Evolutionary conservation across 176 grass and related monocot genomes (phyloP).

Genomic region (Oryza punctata): DNA sequence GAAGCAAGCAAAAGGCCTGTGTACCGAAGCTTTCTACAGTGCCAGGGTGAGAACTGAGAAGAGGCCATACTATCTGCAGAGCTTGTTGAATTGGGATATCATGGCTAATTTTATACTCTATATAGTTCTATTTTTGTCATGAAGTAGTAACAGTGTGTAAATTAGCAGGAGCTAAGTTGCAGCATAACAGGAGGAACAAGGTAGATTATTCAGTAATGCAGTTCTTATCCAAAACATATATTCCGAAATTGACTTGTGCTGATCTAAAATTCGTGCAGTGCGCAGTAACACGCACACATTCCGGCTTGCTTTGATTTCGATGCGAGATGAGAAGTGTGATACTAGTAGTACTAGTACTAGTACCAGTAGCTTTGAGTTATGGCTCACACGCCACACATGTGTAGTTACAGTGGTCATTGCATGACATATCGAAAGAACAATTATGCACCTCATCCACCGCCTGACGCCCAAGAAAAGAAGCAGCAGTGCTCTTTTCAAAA

Average conservation of each 20-base stretch:
- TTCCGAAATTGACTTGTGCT: not conserved
- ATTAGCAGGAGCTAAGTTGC: not conserved
- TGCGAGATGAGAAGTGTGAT: not conserved
- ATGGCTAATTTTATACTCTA: too few species aligned
- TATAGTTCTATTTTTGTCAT: not conserved
- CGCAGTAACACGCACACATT: not conserved
- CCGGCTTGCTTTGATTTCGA: not conserved
- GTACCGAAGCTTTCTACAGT: not conserved
- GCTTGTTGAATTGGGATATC: too few species aligned
- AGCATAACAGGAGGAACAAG: not conserved
- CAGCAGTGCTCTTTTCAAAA: slow-evolving; percentile 21
- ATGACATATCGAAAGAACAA: slow-evolving; percentile 22
- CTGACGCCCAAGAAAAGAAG: not conserved
- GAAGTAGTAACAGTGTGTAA: not conserved
- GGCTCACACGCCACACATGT: not conserved
- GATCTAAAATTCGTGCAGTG: not conserved
- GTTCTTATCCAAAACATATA: not conserved
- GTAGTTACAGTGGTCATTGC: not conserved
- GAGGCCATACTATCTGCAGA: too few species aligned
- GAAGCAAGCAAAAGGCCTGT: slow-evolving; percentile 41
- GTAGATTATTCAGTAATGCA: not conserved
- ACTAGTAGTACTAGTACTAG: not conserved
- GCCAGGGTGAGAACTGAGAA: not conserved
- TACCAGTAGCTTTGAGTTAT: not conserved
- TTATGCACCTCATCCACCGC: slow-evolving; percentile 12